These are phyloP conservation scores for Pyrenophora tritici-repentis DNA, from an alignment of 2,329 filamentous ascomycete genomes.

Conservation along the genomic window DNA sequence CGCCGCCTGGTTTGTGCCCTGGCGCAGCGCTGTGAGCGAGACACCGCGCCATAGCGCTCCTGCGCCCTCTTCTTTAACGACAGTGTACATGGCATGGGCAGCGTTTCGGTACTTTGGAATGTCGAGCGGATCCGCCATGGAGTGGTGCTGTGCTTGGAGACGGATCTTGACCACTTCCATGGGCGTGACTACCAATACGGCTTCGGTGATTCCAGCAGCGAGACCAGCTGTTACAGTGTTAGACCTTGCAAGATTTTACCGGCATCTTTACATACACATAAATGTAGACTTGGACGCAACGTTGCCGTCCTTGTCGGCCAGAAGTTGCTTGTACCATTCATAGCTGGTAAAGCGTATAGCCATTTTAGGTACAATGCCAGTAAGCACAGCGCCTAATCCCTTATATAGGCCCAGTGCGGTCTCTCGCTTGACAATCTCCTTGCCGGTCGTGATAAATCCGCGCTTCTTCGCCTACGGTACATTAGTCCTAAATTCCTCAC, in stretches of 20 bases:
- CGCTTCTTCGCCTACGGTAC: constrained; percentile 67
- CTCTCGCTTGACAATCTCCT: constrained; percentile 85
- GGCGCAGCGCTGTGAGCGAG: constrained; percentile 86
- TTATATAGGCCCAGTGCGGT: constrained; percentile 95
- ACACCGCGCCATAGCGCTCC: constrained; percentile 92
- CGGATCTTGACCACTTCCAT: constrained; percentile 99
- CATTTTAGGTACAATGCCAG: constrained; percentile 98
- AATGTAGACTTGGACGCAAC: constrained; percentile 76
- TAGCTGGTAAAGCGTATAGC: constrained; percentile 98
- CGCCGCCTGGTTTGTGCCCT: constrained; percentile 91
- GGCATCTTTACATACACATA: constrained; percentile 56
- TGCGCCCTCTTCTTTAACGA: constrained; percentile 87
- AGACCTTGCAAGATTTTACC: constrained; percentile 4
- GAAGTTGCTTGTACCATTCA: constrained; percentile 86
- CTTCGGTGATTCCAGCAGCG: constrained; percentile 91
- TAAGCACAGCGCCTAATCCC: constrained; percentile 93
- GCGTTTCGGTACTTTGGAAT: constrained; percentile 97
- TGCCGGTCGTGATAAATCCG: constrained; percentile 85
- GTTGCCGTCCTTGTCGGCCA: constrained; percentile 69
- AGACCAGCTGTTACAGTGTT: constrained; percentile 69
- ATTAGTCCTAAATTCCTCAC: constrained; percentile 13
- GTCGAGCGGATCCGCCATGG: constrained; percentile 94
- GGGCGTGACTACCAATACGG: constrained; percentile 92
- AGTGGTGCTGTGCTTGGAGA: constrained; percentile 96
- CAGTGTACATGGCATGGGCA: constrained; percentile 80